Evolutionary conservation across 2,329 filamentous ascomycete genomes (phyloP).

Genomic region (Calonectria pseudoreteaudii): DNA sequence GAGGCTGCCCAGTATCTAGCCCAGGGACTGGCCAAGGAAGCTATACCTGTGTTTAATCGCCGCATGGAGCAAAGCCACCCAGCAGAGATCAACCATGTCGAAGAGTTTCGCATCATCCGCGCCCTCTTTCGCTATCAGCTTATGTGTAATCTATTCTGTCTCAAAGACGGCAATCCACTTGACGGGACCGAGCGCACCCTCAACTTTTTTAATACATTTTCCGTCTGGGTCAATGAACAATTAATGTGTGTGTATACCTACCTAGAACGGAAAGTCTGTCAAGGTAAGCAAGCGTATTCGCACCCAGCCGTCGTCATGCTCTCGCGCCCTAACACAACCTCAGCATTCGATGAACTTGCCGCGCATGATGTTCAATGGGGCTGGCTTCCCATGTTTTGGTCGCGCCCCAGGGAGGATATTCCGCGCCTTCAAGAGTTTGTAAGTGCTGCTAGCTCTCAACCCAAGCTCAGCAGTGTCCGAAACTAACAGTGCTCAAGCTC

Average conservation of each 20-base stretch:
- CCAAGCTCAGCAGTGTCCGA: background rate
- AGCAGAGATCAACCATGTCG: background rate
- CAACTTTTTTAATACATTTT: background rate
- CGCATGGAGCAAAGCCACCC: background rate
- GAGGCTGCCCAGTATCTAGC: background rate
- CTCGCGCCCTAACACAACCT: background rate
- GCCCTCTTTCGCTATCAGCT: background rate
- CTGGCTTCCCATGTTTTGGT: background rate
- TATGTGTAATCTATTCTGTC: slow-evolving; percentile 3
- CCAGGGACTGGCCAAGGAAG: background rate
- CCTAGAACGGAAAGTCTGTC: background rate
- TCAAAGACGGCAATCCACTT: background rate
- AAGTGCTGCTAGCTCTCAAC: background rate
- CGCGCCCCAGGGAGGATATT: background rate
- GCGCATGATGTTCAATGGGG: background rate
- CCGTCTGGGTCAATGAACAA: background rate
- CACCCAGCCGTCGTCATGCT: background rate
- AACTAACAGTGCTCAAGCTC: background rate
- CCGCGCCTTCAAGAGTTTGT: slow-evolving; percentile 2
- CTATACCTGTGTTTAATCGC: background rate
- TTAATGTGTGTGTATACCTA: background rate
- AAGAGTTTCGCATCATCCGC: background rate
- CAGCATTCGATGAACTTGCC: slow-evolving; percentile 1
- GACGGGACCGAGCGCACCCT: background rate
- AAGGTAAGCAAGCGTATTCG: background rate